phyloP scores from a whole-genome alignment of 2,329 filamentous ascomycete species.

The Venturia pyrina region DNA sequence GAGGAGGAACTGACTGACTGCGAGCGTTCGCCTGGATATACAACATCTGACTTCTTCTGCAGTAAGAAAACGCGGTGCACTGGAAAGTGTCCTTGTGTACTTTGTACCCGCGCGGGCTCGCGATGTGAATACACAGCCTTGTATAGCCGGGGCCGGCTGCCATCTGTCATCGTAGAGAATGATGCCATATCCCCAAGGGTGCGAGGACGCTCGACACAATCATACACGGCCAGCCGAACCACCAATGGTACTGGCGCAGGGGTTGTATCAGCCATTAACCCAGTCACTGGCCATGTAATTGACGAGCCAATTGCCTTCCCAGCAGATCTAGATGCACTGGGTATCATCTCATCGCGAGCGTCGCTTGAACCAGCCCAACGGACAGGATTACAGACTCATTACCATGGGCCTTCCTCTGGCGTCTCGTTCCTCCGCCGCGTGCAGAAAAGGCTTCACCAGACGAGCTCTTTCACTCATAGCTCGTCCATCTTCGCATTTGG shows the following conservation, averaged over 20 bases:
- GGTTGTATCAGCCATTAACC: neutral
- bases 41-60: slow-evolving; percentile 10
- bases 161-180: slow-evolving; percentile 29
- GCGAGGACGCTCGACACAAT: neutral
- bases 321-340: neutral
- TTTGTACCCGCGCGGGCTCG: slow-evolving; percentile 23
- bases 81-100: slow-evolving; percentile 25
- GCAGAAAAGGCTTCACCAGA: slow-evolving; percentile 38
- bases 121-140: slow-evolving; percentile 41
- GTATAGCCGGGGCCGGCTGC: slow-evolving; percentile 38
- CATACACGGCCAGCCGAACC: neutral
- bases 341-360: slow-evolving; percentile 24
- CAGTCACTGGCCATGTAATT: neutral
- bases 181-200: neutral
- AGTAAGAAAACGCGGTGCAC: slow-evolving; percentile 29
- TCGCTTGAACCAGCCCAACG: slow-evolving; percentile 32
- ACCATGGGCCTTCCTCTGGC: slow-evolving; percentile 38
- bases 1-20: slow-evolving; percentile 12
- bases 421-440: slow-evolving; percentile 41
- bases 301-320: neutral
- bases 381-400: slow-evolving; percentile 38
- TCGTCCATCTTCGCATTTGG: slow-evolving; percentile 41
- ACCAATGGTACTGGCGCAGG: neutral
- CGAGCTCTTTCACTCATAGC: slow-evolving; percentile 26
- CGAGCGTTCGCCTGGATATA: neutral